phyloP scores from a whole-genome alignment of 352 stramenopile species.

The Peronospora destructor region DNA sequence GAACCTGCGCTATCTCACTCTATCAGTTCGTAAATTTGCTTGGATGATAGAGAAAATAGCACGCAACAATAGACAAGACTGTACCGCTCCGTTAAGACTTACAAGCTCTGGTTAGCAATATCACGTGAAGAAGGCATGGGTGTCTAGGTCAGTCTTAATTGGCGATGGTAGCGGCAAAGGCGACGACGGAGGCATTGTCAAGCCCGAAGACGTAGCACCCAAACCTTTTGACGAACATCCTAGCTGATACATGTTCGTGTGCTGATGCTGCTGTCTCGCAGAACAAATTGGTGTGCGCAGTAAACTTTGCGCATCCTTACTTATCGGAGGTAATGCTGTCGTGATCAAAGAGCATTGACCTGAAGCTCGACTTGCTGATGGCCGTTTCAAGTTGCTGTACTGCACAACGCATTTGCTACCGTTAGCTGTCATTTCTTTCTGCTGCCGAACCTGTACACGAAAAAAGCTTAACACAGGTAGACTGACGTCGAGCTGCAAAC shows the following conservation, averaged over 20 bases:
- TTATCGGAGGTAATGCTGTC: slow-evolving; percentile 30
- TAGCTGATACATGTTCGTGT: slow-evolving; percentile 21
- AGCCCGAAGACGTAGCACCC: slow-evolving; percentile 6
- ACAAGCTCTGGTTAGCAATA: neutral
- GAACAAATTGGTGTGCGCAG: slow-evolving; percentile 24
- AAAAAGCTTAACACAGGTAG: slow-evolving; percentile 2
- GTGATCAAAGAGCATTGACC: slow-evolving; percentile 18
- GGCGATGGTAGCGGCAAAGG: slow-evolving; percentile 62
- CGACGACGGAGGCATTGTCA: slow-evolving; percentile 30
- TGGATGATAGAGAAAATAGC: slow-evolving; percentile 21
- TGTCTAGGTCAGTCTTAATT: slow-evolving; percentile 83
- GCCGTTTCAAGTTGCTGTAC: slow-evolving; percentile 24
- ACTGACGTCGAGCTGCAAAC: neutral
- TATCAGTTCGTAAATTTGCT: slow-evolving; percentile 69
- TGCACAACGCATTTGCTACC: slow-evolving; percentile 30
- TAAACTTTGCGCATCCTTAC: slow-evolving; percentile 25
- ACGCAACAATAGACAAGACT: slow-evolving; percentile 4
- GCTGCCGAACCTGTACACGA: slow-evolving; percentile 41
- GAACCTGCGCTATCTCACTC: slow-evolving; percentile 67
- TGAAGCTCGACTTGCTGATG: slow-evolving; percentile 9
- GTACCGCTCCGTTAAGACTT: neutral
- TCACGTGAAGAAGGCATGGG: slow-evolving; percentile 82
- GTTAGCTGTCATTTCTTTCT: slow-evolving; percentile 65
- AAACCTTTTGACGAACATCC: slow-evolving; percentile 12
- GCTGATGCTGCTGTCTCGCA: slow-evolving; percentile 19